Percentiles rank a stretch among this genome's conserved stretches.
phyloP scores from a whole-genome alignment of 2,329 filamentous ascomycete genomes.

The Hirsutella thompsonii region DNA sequence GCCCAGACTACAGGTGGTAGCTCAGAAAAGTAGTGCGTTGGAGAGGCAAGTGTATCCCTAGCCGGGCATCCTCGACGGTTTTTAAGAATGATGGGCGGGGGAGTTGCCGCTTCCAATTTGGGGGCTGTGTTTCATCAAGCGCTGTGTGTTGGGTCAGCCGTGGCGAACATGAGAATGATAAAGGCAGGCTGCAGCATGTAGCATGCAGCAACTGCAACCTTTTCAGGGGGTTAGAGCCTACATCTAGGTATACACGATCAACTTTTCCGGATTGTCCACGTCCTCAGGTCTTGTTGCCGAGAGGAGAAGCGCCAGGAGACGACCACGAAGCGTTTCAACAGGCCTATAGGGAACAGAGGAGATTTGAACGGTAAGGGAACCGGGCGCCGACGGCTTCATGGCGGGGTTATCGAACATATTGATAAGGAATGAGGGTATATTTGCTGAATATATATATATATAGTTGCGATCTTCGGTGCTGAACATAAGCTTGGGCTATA shows the following conservation, averaged over 20 bases:
- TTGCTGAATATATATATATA: slow-evolving; percentile 1
- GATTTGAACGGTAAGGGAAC: neutral
- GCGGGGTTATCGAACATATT: neutral
- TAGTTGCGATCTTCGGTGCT: neutral
- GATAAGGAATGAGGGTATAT: neutral
- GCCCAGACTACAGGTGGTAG: neutral
- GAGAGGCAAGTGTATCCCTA: neutral
- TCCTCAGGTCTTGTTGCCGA: neutral
- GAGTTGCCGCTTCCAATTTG: neutral
- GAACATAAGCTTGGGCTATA: neutral
- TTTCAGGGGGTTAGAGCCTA: neutral
- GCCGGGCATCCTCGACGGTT: neutral
- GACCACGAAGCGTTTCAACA: neutral
- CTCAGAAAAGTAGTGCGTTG: neutral
- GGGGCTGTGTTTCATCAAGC: neutral
- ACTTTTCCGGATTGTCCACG: neutral
- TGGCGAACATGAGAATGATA: neutral
- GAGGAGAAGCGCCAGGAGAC: neutral
- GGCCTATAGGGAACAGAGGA: neutral
- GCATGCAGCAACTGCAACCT: neutral
- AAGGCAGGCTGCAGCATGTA: neutral
- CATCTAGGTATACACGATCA: neutral
- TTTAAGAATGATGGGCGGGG: neutral
- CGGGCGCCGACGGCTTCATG: neutral
- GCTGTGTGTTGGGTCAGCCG: neutral